phyloP scores from a whole-genome alignment of 1,284 basidiomycete species.

The Sporisorium reilianum region DNA sequence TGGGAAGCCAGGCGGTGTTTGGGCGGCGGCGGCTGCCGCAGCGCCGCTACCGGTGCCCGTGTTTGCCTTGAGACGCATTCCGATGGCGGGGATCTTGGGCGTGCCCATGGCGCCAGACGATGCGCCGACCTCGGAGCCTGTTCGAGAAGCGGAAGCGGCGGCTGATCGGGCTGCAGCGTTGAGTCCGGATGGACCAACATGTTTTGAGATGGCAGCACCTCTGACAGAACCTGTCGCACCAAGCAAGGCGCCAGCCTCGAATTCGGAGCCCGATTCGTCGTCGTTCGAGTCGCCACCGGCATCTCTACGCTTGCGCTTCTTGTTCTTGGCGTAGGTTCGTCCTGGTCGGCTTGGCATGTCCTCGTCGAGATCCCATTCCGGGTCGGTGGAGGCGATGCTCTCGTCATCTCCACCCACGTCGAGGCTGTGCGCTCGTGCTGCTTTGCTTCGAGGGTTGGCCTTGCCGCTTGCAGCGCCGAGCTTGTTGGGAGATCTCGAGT shows the following conservation, averaged over 20 bases:
- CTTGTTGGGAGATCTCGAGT: slow-evolving; percentile 26
- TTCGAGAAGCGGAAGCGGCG: slow-evolving; percentile 16
- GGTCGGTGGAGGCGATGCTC: slow-evolving; percentile 47
- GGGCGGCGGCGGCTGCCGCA: slow-evolving; percentile 13
- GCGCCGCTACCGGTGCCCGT: slow-evolving; percentile 20
- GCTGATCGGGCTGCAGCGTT: slow-evolving; percentile 24
- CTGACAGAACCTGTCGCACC: slow-evolving; percentile 22
- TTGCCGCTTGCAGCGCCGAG: slow-evolving; percentile 22
- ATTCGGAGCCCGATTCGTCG: slow-evolving; percentile 51
- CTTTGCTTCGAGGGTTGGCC: slow-evolving; percentile 39
- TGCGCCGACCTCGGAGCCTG: slow-evolving; percentile 26
- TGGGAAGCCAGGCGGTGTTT: slow-evolving; percentile 37
- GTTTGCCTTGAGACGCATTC: slow-evolving; percentile 57
- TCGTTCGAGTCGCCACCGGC: slow-evolving; percentile 42
- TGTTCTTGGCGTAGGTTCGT: slow-evolving; percentile 51
- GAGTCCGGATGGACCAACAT: slow-evolving; percentile 17
- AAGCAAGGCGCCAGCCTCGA: slow-evolving; percentile 43
- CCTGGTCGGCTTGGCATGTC: slow-evolving; percentile 56
- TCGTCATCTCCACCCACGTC: slow-evolving; percentile 44
- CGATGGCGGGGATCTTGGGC: slow-evolving; percentile 36
- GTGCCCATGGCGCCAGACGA: slow-evolving; percentile 19
- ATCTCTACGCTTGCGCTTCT: slow-evolving; percentile 50
- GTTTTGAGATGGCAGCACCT: slow-evolving; percentile 25
- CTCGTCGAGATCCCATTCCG: slow-evolving; percentile 57
- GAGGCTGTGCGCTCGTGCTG: slow-evolving; percentile 28